These are phyloP conservation scores for Amniculicola lignicola DNA, from an alignment of 495 filamentous ascomycete species.

Conservation along the genomic window DNA sequence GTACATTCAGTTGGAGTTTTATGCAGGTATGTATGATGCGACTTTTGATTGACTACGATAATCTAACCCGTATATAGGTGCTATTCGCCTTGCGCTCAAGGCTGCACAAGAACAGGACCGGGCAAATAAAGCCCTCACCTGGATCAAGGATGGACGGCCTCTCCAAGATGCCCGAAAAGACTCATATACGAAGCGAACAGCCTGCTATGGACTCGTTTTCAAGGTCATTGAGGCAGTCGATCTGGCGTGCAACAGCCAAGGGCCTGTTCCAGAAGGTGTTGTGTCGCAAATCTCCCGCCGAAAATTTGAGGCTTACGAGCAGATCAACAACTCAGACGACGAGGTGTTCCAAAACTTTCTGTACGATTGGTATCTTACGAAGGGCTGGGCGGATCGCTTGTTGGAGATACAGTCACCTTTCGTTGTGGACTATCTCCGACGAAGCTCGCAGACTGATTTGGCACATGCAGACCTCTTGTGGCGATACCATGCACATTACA, in stretches of 20 bases:
- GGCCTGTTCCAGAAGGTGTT: conserved; percentile 73
- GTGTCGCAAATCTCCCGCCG: conserved; percentile 70
- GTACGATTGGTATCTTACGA: conserved; percentile 92
- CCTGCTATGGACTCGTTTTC: conserved; percentile 81
- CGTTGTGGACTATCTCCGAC: conserved; percentile 81
- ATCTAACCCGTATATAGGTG: conserved; percentile 49
- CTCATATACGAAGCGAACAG: conserved; percentile 65
- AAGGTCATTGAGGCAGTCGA: conserved; percentile 74
- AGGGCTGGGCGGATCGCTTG: conserved; percentile 77
- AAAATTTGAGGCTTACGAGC: conserved; percentile 78
- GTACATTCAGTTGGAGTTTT: conserved; percentile 79
- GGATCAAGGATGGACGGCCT: conserved; percentile 63
- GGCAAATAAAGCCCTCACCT: conserved; percentile 74
- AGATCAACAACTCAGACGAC: conserved; percentile 80
- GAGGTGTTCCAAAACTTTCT: conserved; percentile 91
- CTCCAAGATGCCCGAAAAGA: conserved; percentile 64
- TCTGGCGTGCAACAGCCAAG: conserved; percentile 57
- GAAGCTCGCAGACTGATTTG: conserved; percentile 63
- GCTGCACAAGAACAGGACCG: conserved; percentile 80
- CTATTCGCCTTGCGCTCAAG: conserved; percentile 80
- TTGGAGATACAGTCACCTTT: conserved; percentile 77
- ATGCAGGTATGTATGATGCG: conserved; percentile 51
- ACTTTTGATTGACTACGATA: conserved; percentile 15
- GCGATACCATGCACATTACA: conserved; percentile 76
- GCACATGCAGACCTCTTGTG: conserved; percentile 88